Conservation (phyloP, 345 rosid species). For the Acer negundo region DNA sequence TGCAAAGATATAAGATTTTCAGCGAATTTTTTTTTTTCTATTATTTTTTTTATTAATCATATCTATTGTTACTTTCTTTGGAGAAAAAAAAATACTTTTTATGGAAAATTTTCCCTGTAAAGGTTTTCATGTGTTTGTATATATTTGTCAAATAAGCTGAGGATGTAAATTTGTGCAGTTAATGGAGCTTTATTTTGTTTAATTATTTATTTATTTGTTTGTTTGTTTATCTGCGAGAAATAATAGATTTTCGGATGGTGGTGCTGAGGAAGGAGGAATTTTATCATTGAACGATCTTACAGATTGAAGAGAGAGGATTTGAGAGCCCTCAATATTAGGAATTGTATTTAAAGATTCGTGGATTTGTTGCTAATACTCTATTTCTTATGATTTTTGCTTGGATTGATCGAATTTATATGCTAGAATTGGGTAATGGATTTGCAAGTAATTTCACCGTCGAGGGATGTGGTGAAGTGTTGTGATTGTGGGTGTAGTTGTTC, state of each 20-base stretch:
- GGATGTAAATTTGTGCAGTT: background rate
- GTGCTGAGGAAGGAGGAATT: constrained; percentile 28
- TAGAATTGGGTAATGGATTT: constrained; percentile 51
- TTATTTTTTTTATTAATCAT: background rate
- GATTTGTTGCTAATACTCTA: background rate
- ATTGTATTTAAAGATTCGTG: constrained; percentile 11
- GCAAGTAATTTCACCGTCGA: constrained; percentile 34
- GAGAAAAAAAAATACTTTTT: background rate
- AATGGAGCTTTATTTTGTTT: background rate
- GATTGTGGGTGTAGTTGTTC: constrained; percentile 71
- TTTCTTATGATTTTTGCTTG: constrained; percentile 1
- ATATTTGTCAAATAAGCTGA: background rate
- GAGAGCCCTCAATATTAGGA: background rate
- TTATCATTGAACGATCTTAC: constrained; percentile 18
- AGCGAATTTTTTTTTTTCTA: background rate
- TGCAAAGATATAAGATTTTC: background rate
- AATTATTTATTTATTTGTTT: background rate
- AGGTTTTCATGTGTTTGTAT: no score
- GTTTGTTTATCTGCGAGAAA: constrained; percentile 23
- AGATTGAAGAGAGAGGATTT: constrained; percentile 31
- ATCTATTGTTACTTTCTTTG: background rate
- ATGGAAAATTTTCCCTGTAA: background rate
- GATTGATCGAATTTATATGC: constrained; percentile 31
- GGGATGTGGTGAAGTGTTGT: constrained; percentile 48
- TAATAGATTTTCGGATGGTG: constrained; percentile 18